Evolutionary conservation across 2,329 filamentous ascomycete species (phyloP), one percentile per base, ranked within the genome.

Genomic region (Fusarium sp.): DNA sequence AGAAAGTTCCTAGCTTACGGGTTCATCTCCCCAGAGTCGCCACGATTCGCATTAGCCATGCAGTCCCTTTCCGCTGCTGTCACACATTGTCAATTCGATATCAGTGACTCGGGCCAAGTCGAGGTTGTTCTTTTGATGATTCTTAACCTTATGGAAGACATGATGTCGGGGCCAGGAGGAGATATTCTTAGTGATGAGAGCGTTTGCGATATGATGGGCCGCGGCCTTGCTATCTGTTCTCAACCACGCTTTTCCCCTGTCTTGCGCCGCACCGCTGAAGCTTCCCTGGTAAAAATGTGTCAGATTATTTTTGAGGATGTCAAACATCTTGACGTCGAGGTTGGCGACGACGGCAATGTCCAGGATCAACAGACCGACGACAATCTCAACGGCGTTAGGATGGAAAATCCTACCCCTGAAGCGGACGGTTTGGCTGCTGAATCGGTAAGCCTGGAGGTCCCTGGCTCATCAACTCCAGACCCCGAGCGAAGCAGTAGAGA

Each of bases 201-300:
- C 77, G 94, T 99, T 14, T 99, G 97, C 79, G 94, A 98, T 79
- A 98, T 99, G 94, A 98, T 99, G 95, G 96, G 97, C 79, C 95
- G 94, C 3, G 96, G 95, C 2, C 82, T 99, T 72, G 97, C 94
- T 77, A 98, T 99, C 85, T 99, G 96, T 84, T 99, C 95, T 70
- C 95, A 98, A 77, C 89, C 93, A 59, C 90, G 95, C 59, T 90
- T 98, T 66, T 98, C 95, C 12, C 95, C 98, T 75, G 90, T 98
- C 6, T 84, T 99, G 58, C 90, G 95, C 70, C 88, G 95, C 70
- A 97, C 95, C 22, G 96, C 96, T 3, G 96, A 99, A 81, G 96
- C 97, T 77, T 92, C 94, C 58, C 98, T 99, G 95, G 93, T 98
- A 47, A 93, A 94, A 73, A 99, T 99, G 96, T 98, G 96, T 78